phyloP scores from a whole-genome alignment of 345 rosid genomes.

The Hirschfeldia incana region DNA sequence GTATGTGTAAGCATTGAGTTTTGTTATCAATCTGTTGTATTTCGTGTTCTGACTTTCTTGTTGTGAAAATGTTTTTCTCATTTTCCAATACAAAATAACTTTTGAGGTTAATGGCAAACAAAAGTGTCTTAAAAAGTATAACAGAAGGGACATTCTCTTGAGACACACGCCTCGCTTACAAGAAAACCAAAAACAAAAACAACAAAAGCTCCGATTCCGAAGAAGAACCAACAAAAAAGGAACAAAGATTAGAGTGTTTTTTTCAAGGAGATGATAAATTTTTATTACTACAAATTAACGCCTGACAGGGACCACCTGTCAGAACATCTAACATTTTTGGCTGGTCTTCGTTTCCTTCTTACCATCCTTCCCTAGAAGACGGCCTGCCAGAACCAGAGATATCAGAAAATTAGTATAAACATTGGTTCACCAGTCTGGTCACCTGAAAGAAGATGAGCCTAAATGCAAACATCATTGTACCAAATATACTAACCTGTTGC shows the following conservation, averaged over 20 bases:
- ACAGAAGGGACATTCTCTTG: conserved; percentile 23
- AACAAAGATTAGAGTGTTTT: conserved; percentile 19
- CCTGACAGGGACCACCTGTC: neutral
- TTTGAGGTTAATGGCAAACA: neutral
- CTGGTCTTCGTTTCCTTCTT: conserved; percentile 24
- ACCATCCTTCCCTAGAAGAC: conserved; percentile 38
- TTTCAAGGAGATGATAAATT: conserved; percentile 9
- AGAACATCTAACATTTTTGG: conserved; percentile 2
- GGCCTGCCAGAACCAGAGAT: conserved; percentile 16
- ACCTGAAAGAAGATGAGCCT: neutral
- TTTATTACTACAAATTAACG: conserved; percentile 31
- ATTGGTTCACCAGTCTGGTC: neutral
- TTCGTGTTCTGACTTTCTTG: neutral
- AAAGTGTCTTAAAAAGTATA: conserved; percentile 6
- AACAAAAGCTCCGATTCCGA: conserved; percentile 30
- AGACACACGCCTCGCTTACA: conserved; percentile 30
- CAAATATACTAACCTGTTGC: conserved; percentile 43
- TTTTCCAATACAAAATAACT: conserved; percentile 1
- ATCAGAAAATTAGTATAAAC: neutral
- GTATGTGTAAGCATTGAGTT: conserved; percentile 51
- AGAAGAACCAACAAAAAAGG: conserved; percentile 6
- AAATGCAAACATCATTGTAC: neutral
- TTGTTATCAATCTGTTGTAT: conserved; percentile 22
- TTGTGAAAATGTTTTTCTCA: conserved; percentile 1
- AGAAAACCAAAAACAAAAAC: conserved; percentile 33